Evolutionary conservation across 805 yeast genomes (phyloP).

Genomic region (Ogataea angusta): DNA sequence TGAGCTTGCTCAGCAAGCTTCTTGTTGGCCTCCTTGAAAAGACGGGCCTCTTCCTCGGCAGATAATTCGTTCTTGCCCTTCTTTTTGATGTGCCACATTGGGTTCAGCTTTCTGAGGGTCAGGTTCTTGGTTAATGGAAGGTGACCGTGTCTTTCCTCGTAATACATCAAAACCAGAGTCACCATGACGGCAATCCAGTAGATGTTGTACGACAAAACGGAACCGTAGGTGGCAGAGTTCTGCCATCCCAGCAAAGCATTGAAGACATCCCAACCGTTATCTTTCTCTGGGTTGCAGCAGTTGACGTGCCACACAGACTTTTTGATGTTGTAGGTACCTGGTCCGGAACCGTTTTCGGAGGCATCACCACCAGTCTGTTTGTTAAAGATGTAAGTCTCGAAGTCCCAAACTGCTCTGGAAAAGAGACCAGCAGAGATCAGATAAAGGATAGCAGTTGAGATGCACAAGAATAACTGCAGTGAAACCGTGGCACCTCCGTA

Average conservation of each 20-base stretch:
- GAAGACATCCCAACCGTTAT: slow-evolving; percentile 96
- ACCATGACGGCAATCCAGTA: slow-evolving; percentile 77
- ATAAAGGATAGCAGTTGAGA: slow-evolving; percentile 85
- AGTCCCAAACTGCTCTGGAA: slow-evolving; percentile 90
- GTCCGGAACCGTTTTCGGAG: slow-evolving; percentile 87
- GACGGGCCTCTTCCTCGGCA: slow-evolving; percentile 47
- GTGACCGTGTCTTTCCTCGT: slow-evolving; percentile 81
- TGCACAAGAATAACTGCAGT: slow-evolving; percentile 81
- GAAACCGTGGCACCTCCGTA: slow-evolving; percentile 79
- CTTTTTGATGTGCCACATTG: slow-evolving; percentile 67
- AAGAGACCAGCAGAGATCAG: slow-evolving; percentile 89
- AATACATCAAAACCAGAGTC: slow-evolving; percentile 60
- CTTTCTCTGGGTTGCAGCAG: slow-evolving; percentile 92
- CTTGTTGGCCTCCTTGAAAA: slow-evolving; percentile 44
- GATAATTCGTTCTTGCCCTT: slow-evolving; percentile 60
- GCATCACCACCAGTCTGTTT: slow-evolving; percentile 88
- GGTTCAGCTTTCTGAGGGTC: slow-evolving; percentile 55
- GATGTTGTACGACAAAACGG: slow-evolving; percentile 81
- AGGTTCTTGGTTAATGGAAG: slow-evolving; percentile 61
- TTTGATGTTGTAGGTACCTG: slow-evolving; percentile 85
- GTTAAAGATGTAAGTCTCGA: slow-evolving; percentile 67
- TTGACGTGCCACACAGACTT: slow-evolving; percentile 92
- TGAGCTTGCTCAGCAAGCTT: slow-evolving; percentile 25
- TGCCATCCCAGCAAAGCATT: slow-evolving; percentile 96
- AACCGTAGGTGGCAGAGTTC: slow-evolving; percentile 91